phyloP scores from a whole-genome alignment of 2,329 filamentous ascomycete genomes.

The Pochonia chlamydosporia region DNA sequence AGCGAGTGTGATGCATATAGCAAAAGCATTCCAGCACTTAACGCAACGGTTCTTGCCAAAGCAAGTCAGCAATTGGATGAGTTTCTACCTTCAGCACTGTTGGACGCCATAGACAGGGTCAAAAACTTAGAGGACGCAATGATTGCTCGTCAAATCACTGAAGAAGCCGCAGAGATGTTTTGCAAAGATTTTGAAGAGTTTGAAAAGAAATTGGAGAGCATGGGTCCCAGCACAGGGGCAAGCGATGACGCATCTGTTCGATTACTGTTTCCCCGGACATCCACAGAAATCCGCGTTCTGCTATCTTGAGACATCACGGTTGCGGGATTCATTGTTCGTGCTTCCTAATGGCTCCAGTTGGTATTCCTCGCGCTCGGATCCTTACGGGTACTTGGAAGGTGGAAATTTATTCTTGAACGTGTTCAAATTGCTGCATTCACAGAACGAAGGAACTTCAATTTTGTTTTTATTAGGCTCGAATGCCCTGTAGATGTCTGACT shows the following conservation, averaged over 20 bases:
- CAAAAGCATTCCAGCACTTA: conserved; percentile 36
- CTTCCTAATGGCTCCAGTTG: background rate
- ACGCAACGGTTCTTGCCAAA: conserved; percentile 47
- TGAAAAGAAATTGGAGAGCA: conserved; percentile 42
- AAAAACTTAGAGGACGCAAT: conserved; percentile 66
- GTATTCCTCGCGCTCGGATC: background rate
- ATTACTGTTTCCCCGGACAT: conserved; percentile 50
- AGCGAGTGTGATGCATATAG: conserved; percentile 30
- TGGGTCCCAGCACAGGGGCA: conserved; percentile 26
- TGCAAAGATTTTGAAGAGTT: conserved; percentile 72
- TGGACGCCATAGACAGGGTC: conserved; percentile 83
- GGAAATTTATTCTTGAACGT: too few species aligned
- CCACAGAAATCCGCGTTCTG: conserved; percentile 54
- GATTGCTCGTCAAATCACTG: conserved; percentile 69
- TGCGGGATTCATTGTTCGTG: background rate
- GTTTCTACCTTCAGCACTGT: conserved; percentile 86
- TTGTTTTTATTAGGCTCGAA: too few species aligned
- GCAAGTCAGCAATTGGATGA: conserved; percentile 77
- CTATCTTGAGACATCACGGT: conserved; percentile 35
- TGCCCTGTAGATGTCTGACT: too few species aligned
- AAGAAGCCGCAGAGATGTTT: conserved; percentile 77
- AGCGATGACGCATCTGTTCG: conserved; percentile 20
- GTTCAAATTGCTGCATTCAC: too few species aligned
- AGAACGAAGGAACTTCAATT: too few species aligned
- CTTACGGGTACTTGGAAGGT: too few species aligned